phyloP scores from a whole-genome alignment of 2,329 filamentous ascomycete species.

The Xylaria sp. region DNA sequence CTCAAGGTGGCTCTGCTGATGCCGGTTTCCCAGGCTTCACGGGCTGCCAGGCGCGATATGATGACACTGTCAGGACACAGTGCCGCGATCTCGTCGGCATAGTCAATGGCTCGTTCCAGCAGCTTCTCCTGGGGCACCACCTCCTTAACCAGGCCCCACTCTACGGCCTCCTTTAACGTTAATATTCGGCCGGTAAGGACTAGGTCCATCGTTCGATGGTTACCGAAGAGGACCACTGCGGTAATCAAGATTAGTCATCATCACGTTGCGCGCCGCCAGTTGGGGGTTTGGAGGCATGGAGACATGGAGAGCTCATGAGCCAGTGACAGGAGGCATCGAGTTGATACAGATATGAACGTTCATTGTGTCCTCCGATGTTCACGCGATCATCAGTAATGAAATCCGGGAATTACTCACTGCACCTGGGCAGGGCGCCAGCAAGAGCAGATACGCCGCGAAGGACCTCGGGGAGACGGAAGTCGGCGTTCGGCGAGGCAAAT shows the following conservation, averaged over 20 bases:
- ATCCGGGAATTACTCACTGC: not conserved
- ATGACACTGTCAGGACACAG: slow-evolving; percentile 12
- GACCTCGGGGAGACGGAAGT: not conserved
- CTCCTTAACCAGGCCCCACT: not conserved
- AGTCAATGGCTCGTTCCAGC: not conserved
- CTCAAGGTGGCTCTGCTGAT: slow-evolving; percentile 21
- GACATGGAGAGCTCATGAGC: too few species aligned
- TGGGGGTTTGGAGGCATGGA: not conserved
- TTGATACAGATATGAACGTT: too few species aligned
- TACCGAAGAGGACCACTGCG: not conserved
- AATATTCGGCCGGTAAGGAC: not conserved
- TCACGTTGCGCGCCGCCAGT: not conserved
- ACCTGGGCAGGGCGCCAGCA: not conserved
- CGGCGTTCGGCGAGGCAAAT: not conserved
- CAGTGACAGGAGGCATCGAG: too few species aligned
- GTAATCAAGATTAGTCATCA: not conserved
- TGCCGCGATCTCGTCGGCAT: not conserved
- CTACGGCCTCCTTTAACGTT: not conserved
- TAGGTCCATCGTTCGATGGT: not conserved
- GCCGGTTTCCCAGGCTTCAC: slow-evolving; percentile 27
- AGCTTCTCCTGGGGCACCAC: not conserved
- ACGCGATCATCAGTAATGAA: not conserved
- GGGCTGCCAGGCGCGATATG: slow-evolving; percentile 22
- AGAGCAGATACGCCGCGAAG: not conserved
- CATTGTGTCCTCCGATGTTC: too few species aligned